phyloP scores from a whole-genome alignment of 257 asterid genomes.

The Fraxinus anomala region DNA sequence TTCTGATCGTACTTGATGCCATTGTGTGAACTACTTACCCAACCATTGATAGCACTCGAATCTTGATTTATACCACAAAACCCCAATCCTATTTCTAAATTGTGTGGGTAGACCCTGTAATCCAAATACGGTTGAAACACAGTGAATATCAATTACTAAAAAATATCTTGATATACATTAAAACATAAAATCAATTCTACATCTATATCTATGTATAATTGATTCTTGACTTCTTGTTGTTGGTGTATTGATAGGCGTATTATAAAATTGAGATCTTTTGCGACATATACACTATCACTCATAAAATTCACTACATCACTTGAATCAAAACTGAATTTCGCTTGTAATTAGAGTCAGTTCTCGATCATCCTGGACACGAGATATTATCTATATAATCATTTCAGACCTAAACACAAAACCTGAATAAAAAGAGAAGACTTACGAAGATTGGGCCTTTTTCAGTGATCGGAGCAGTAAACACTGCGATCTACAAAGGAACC shows the following conservation, averaged over 20 bases:
- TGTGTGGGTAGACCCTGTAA: background rate
- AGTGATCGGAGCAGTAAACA: slow-evolving; percentile 2
- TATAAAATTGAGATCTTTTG: no score
- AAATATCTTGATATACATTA: background rate
- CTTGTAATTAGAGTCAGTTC: background rate
- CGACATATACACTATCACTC: no score
- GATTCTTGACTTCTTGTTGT: no score
- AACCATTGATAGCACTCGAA: background rate
- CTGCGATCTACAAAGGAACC: slow-evolving; percentile 13
- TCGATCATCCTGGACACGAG: background rate
- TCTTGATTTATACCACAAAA: background rate
- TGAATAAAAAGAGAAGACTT: slow-evolving; percentile 11
- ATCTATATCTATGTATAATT: background rate
- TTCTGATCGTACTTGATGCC: slow-evolving; percentile 45
- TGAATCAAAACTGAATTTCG: background rate
- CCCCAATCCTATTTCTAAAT: background rate
- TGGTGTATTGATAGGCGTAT: no score
- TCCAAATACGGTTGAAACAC: background rate
- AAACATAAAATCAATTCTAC: background rate
- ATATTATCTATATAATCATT: background rate
- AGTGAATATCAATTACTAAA: background rate
- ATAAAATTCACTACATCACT: background rate
- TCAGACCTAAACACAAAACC: background rate
- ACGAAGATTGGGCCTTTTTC: slow-evolving; percentile 12
- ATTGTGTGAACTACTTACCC: slow-evolving; percentile 21